Evolutionary conservation across 495 filamentous ascomycete species (phyloP), one percentile per base, ranked within the genome.

Genomic region (Penicillium coprophilum): DNA sequence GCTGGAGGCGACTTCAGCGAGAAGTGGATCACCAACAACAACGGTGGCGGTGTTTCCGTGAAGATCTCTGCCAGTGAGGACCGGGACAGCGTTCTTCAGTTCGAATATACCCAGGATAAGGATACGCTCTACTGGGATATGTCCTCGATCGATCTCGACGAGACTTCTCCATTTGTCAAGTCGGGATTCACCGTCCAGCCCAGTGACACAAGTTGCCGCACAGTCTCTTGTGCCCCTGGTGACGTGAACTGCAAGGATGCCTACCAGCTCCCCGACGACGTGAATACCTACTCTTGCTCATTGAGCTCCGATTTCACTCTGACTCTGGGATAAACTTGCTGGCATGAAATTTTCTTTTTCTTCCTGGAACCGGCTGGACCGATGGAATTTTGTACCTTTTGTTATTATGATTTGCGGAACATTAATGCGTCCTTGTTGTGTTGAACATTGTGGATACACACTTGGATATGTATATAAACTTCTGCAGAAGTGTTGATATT

Each of bases 41-140:
- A 76, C 58, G 76, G 74, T 46, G 76, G 76, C 36, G 76, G 74
- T 55, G 66, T 77, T 59, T 77, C 74, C 40, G 74, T 78, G 71
- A 78, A 78, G 73, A 62, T 78, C 50, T 74, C 76, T 45, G 73
- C 71, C 60, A 55, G 53, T 24, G 38, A 63, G 27, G 56, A 50
- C 53, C 56, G 68, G 53, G 60, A 63, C 55, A 68, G 72, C 38
- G 73, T 78, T n/a, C 70, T 78, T n/a, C 76, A 78, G 49, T 68
- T 68, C 56, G 65, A 68, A 47, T 68, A 68, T 58, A 66, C 63
- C 34, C 44, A 61, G 40, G 47, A 68, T 39, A 47, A 30, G 1
- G 60, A 63, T 12, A 66, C 43, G 10, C 56, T 68, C n/a, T 68
- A 49, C 65, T 68, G 65, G 65, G 65, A 68, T 31, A 51, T 78